Evolutionary conservation across 108 stramenopile species (phyloP), one percentile per base, ranked within the genome.

Genomic region (Cyclotella kingstonii): DNA sequence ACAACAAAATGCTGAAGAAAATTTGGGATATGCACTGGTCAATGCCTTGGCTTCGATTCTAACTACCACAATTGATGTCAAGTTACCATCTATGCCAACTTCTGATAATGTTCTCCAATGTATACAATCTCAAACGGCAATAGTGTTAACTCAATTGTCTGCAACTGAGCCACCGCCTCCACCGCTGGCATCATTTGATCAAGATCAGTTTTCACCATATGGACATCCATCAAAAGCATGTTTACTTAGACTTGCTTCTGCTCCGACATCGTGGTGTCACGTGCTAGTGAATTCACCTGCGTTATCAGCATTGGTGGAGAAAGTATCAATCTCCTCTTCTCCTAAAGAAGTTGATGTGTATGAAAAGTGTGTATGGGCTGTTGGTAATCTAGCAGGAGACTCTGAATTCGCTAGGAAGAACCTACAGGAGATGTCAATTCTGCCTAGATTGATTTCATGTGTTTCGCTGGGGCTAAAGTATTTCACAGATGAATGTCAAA

Each of bases 81-180:
- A 6, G 14, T 33, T 26, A 29, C 9, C 14, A 43, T 1, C 45
- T 27, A 41, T n/a, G 22, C n/a, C 36, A 9, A 11, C 9, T 36
- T 7, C 11, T 36, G 9, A 7, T 11, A 36, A 11, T 36, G 36
- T 11, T 9, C 11, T 54, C 17, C 56, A 57, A n/a, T 49, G 39
- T 15, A 7, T 68, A 18, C 50, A 52, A 68, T 34, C 52, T 34
- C 54, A 52, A 36, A 48, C 67, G 26, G 57, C 48, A 4, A 60
- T 68, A 5, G 40, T 36, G 25, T 40, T 68, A 4, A 68, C 54
- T 59, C 67, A 68, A 60, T 52, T 68, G 54, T 56, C 67, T 25
- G 67, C 67, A 5, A 68, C 58, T 17, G 67, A 68, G 43, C 67
- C 67, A 33, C 49, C 67, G 15, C 57, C 67, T 15, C 57, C 67